These are phyloP conservation scores for Trapa incisa DNA, from an alignment of 345 rosid genomes.

Conservation along the genomic window DNA sequence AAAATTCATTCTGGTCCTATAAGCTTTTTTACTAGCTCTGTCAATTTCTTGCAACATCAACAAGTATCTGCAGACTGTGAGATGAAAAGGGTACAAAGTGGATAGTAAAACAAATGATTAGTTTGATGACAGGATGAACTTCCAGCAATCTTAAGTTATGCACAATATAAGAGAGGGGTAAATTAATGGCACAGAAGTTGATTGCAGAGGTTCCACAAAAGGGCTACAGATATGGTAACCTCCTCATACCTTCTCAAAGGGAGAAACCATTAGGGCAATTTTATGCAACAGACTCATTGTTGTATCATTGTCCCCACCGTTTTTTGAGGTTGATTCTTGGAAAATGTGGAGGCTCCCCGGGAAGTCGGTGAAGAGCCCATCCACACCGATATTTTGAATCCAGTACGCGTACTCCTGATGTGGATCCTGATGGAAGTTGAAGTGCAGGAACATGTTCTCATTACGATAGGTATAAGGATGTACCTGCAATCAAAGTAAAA, in stretches of 20 bases:
- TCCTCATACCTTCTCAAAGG: slow-evolving; percentile 15
- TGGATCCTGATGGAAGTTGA: slow-evolving; percentile 58
- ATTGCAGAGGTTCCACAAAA: not conserved
- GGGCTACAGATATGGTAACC: slow-evolving; percentile 4
- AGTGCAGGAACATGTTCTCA: slow-evolving; percentile 50
- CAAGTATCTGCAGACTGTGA: too few relatives aligned
- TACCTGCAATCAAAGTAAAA: slow-evolving; percentile 30
- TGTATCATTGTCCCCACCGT: not conserved
- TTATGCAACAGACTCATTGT: slow-evolving; percentile 31
- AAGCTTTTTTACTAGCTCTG: too few relatives aligned
- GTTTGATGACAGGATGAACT: too few relatives aligned
- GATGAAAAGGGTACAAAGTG: too few relatives aligned
- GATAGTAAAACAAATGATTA: too few relatives aligned
- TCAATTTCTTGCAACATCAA: too few relatives aligned
- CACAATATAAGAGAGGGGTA: not conserved
- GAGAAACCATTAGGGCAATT: slow-evolving; percentile 31
- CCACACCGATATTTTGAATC: slow-evolving; percentile 66
- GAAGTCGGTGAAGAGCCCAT: slow-evolving; percentile 90
- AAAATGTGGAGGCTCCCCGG: slow-evolving; percentile 65
- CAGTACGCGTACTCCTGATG: slow-evolving; percentile 64
- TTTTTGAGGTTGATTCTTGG: slow-evolving; percentile 37
- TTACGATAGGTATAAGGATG: slow-evolving; percentile 84
- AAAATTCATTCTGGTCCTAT: too few relatives aligned
- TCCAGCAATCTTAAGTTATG: not conserved
- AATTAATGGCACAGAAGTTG: too few relatives aligned